Evolutionary conservation across 1,284 basidiomycete species (phyloP), one percentile per base, ranked within the genome.

Genomic region (Butyriboletus appendiculatus): DNA sequence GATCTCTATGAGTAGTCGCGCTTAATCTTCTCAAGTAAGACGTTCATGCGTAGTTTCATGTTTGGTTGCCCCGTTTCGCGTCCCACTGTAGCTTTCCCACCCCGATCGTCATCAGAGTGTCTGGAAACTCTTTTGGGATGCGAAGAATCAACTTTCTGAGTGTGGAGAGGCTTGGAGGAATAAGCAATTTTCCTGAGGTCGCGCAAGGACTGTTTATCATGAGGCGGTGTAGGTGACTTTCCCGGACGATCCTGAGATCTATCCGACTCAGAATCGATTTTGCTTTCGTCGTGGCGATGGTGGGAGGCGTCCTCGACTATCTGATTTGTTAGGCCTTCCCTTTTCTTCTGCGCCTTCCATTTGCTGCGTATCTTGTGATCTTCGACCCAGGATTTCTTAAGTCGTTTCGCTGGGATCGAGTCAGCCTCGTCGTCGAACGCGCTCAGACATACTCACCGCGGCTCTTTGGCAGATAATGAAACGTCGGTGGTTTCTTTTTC

Each of bases 1-100:
- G 20, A 44, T 20, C 16, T 24, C 39, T 63, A 61, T 49, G 71
- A 64, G 49, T 74, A 69, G 59, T 86, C 80, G 47, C 79, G 80
- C 69, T 88, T 87, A 59, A 91, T 90, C 66, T 84, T 85, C 64
- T 88, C 86, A 43, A 92, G 77, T 76, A 92, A 79, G n/a, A 80
- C 83, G 59, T 81, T 80, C 89, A 92, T 92, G 26, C 89, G 81
- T 52, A 86, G 66, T 59, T 84, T 85, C 90, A 92, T 92, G 63
- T 90, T 81, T 11, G 89, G 89, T 62, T 91, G 90, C 7, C 85
- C 73, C 60, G 78, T 67, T 37, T 75, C 73, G 48, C 62, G 48
- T 45, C 55, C 37, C 16, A 55, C 53, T 28, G 63, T 54, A 37
- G 63, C 63, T 39, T 62, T 62, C 28, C 61, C 57, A 42, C 60